phyloP scores from a whole-genome alignment of 2,329 filamentous ascomycete species.

The Botrytis galanthina region DNA sequence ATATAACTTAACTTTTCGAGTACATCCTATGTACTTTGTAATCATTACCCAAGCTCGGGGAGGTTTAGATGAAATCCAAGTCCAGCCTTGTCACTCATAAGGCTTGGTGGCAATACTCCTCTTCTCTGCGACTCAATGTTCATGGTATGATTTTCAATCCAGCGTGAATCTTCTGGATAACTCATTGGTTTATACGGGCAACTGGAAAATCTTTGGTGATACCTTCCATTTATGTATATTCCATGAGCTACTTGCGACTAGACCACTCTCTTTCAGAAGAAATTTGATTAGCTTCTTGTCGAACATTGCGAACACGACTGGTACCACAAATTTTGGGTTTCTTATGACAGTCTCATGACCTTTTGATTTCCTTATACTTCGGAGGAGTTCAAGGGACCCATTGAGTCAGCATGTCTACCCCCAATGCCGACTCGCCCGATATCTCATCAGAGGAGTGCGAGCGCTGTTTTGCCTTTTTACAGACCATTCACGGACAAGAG shows the following conservation, averaged over 20 bases:
- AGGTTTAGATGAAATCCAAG: background rate
- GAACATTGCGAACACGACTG: background rate
- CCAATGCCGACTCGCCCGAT: background rate
- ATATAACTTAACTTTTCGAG: background rate
- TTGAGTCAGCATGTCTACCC: background rate
- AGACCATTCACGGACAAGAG: background rate
- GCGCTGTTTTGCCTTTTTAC: conserved; percentile 13
- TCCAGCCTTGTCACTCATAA: background rate
- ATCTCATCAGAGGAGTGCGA: conserved; percentile 6
- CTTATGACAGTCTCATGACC: background rate
- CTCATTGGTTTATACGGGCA: background rate
- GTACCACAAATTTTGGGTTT: background rate
- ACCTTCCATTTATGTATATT: background rate
- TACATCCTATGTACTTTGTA: background rate
- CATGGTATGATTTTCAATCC: background rate
- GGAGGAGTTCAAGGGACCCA: background rate
- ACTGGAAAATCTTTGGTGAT: background rate
- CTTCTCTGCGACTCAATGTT: background rate
- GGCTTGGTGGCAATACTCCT: background rate
- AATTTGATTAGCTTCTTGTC: too few relatives aligned
- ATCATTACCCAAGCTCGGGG: background rate
- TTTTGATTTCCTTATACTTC: background rate
- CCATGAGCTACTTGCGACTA: background rate
- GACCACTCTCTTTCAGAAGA: background rate
- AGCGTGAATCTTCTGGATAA: background rate